Evolutionary conservation across 768 basidiomycete species (phyloP).

Genomic region (Mycena chlorophos): DNA sequence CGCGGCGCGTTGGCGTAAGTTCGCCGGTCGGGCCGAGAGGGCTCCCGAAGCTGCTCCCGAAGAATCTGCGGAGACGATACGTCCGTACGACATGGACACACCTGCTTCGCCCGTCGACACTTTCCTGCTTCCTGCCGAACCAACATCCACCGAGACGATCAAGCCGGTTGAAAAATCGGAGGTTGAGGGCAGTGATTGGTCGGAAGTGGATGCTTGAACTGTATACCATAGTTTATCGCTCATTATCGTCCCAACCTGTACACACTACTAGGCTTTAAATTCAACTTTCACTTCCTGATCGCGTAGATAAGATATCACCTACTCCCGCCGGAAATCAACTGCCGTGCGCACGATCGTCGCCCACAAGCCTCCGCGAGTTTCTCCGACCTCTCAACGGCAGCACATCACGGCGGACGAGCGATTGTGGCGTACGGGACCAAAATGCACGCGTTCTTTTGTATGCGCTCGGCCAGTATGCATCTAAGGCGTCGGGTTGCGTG

Average conservation of each 20-base stretch:
- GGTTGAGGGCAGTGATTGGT: slow-evolving; percentile 41
- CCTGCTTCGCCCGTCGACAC: slow-evolving; percentile 21
- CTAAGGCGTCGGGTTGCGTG: not conserved
- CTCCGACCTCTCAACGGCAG: too few relatives aligned
- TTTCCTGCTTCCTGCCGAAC: slow-evolving; percentile 28
- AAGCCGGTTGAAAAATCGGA: slow-evolving; percentile 17
- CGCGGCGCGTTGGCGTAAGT: slow-evolving; percentile 40
- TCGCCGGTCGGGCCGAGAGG: slow-evolving; percentile 23
- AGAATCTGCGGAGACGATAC: slow-evolving; percentile 25
- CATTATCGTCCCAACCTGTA: not conserved
- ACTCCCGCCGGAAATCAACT: not conserved
- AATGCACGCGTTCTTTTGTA: too few relatives aligned
- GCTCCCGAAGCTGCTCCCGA: slow-evolving; percentile 8
- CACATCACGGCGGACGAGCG: too few relatives aligned
- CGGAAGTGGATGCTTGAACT: slow-evolving; percentile 39
- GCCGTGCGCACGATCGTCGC: too few relatives aligned
- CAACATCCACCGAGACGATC: not conserved
- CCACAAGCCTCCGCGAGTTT: too few relatives aligned
- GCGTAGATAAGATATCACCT: not conserved
- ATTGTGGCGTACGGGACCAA: too few relatives aligned
- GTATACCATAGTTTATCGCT: not conserved
- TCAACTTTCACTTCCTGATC: not conserved
- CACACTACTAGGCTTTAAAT: not conserved
- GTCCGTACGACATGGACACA: slow-evolving; percentile 13
- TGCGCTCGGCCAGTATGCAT: too few relatives aligned